Evolutionary conservation across 495 filamentous ascomycete genomes (phyloP).

Genomic region (Cladorrhinum samala): DNA sequence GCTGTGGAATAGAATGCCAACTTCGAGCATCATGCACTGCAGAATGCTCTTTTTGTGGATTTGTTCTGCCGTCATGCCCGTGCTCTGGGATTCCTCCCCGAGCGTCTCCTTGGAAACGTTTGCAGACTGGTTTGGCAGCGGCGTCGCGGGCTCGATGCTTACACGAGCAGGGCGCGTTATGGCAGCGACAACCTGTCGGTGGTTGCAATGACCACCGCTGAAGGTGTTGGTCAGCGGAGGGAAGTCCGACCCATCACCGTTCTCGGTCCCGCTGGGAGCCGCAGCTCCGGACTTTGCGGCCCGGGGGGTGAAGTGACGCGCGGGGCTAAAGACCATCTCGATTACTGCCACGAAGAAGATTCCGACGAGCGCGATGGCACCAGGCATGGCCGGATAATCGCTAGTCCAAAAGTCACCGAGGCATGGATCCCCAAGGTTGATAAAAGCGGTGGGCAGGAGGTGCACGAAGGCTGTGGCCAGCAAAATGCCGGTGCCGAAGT

Average conservation of each 20-base stretch:
- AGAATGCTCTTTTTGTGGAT: constrained; percentile 55
- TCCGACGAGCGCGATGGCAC: constrained; percentile 67
- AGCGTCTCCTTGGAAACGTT: constrained; percentile 16
- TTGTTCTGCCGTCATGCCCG: constrained; percentile 32
- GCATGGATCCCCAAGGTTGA: constrained; percentile 72
- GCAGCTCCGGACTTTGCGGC: neutral
- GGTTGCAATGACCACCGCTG: constrained; percentile 10
- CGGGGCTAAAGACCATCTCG: constrained; percentile 64
- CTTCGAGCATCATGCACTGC: constrained; percentile 74
- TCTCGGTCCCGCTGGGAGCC: neutral
- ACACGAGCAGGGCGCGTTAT: constrained; percentile 5
- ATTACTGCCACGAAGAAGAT: constrained; percentile 67
- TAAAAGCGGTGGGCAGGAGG: constrained; percentile 73
- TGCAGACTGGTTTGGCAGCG: neutral
- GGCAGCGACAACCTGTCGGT: constrained; percentile 12
- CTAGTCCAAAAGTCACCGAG: constrained; percentile 68
- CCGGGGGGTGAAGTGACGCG: constrained; percentile 27
- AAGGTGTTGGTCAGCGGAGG: neutral
- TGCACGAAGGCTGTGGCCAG: constrained; percentile 88
- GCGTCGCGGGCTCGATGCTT: constrained; percentile 9
- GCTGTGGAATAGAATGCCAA: constrained; percentile 79
- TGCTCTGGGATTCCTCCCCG: constrained; percentile 19
- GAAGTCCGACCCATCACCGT: neutral
- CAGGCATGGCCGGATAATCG: constrained; percentile 69
- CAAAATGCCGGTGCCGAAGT: constrained; percentile 79